These are phyloP conservation scores for Vigna reflexopilosa DNA, from an alignment of 306 rosid genomes.

Conservation along the genomic window DNA sequence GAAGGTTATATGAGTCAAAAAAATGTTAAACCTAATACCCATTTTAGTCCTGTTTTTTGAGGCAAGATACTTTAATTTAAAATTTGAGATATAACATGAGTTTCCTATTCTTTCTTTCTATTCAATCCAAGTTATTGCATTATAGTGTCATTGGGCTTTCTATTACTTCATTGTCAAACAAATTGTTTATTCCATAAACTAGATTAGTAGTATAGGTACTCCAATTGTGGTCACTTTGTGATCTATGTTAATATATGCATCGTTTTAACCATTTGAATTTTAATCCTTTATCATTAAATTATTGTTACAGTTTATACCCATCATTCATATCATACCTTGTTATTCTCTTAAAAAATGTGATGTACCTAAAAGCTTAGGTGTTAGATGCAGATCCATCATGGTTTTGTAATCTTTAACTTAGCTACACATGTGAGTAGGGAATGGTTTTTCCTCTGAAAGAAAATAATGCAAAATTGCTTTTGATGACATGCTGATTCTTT, in stretches of 20 bases:
- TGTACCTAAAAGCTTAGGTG: background rate
- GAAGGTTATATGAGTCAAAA: background rate
- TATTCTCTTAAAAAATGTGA: background rate
- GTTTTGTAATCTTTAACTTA: background rate
- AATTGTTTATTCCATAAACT: background rate
- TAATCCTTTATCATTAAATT: background rate
- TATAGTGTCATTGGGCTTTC: background rate
- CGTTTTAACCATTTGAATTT: slow-evolving; percentile 2
- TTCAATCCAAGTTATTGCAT: background rate
- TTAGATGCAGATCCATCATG: background rate
- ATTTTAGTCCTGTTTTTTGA: background rate
- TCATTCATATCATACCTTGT: background rate
- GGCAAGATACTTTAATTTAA: background rate
- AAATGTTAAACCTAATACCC: background rate
- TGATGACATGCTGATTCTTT: background rate
- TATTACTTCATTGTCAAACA: background rate
- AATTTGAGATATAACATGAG: background rate
- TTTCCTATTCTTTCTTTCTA: background rate
- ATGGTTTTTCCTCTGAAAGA: background rate
- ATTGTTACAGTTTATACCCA: background rate
- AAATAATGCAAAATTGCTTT: background rate
- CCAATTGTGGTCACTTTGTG: background rate
- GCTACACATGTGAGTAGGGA: background rate
- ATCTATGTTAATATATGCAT: background rate
- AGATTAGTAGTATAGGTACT: background rate